Evolutionary conservation across 106 monocot species (phyloP).

Genomic region (Cymbidium sinense): DNA sequence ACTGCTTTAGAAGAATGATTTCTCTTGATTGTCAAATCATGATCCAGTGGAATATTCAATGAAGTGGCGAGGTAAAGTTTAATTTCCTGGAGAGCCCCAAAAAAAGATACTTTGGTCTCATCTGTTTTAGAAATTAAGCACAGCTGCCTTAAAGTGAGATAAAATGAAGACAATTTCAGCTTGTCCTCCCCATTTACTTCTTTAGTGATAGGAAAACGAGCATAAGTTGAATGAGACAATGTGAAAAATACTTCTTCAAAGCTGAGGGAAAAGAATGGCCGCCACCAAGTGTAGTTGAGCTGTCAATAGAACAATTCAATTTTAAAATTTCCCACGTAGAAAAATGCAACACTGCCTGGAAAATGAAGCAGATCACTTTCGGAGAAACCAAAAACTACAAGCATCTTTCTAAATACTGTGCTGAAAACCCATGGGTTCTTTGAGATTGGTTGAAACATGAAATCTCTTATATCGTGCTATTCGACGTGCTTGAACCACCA

Average conservation of each 20-base stretch:
- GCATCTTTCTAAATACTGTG: conserved; percentile 22
- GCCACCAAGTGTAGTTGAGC: background rate
- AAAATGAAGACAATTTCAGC: conserved; percentile 24
- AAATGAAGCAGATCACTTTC: conserved; percentile 30
- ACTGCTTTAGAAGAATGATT: conserved; percentile 14
- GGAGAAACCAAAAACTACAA: conserved; percentile 29
- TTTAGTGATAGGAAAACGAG: conserved; percentile 4
- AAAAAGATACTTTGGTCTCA: conserved; percentile 22
- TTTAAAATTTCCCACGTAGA: too few relatives aligned
- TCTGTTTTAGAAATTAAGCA: conserved; percentile 18
- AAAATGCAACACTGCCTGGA: conserved; percentile 7
- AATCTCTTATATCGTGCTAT: conserved; percentile 42
- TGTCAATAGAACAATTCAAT: background rate
- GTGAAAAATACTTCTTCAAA: conserved; percentile 44
- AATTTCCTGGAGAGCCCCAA: conserved; percentile 36
- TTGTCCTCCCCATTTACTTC: conserved; percentile 2
- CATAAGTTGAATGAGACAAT: conserved; percentile 14
- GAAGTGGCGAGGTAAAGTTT: conserved; percentile 21
- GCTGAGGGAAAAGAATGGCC: conserved; percentile 18
- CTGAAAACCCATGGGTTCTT: conserved; percentile 15
- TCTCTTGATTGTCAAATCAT: conserved; percentile 6
- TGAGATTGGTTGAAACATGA: conserved; percentile 7
- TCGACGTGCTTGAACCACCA: conserved; percentile 56
- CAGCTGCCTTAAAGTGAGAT: conserved; percentile 32
- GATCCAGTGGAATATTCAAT: conserved; percentile 7